Evolutionary conservation across 1,284 basidiomycete genomes (phyloP).

Genomic region (Naganishia cerealis): DNA sequence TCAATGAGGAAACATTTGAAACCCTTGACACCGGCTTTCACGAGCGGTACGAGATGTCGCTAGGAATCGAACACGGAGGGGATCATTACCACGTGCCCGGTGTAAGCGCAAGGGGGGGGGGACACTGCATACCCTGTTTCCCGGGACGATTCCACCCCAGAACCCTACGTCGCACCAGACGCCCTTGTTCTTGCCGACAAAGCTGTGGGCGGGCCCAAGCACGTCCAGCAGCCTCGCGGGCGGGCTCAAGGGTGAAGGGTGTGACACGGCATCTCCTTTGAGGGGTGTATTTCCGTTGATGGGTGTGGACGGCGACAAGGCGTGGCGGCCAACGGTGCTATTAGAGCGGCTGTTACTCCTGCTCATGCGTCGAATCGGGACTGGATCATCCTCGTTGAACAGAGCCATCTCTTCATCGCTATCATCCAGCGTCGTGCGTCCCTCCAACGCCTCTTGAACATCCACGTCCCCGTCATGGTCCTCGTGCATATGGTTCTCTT

Average conservation of each 20-base stretch:
- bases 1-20: constrained; percentile 95
- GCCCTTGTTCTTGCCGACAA: constrained; percentile 36
- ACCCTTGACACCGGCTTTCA: constrained; percentile 77
- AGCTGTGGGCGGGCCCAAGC: constrained; percentile 17
- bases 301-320: constrained; percentile 2
- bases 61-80: constrained; percentile 42
- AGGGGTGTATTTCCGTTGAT: neutral
- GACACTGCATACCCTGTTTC: constrained; percentile 64
- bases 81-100: neutral
- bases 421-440: constrained; percentile 7
- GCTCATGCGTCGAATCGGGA: constrained; percentile 18
- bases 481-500: constrained; percentile 22
- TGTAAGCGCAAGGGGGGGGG: neutral
- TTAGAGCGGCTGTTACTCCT: constrained; percentile 20
- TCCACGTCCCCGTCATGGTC: constrained; percentile 22
- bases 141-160: constrained; percentile 91
- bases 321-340: neutral
- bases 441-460: constrained; percentile 16
- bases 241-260: neutral
- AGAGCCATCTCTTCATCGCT: constrained; percentile 30
- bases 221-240: constrained; percentile 28
- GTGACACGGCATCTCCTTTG: neutral
- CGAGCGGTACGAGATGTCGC: constrained; percentile 64
- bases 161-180: constrained; percentile 79
- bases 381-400: constrained; percentile 26